Evolutionary conservation across 2,329 filamentous ascomycete genomes (phyloP).

Genomic region (Pyrenophora graminea): DNA sequence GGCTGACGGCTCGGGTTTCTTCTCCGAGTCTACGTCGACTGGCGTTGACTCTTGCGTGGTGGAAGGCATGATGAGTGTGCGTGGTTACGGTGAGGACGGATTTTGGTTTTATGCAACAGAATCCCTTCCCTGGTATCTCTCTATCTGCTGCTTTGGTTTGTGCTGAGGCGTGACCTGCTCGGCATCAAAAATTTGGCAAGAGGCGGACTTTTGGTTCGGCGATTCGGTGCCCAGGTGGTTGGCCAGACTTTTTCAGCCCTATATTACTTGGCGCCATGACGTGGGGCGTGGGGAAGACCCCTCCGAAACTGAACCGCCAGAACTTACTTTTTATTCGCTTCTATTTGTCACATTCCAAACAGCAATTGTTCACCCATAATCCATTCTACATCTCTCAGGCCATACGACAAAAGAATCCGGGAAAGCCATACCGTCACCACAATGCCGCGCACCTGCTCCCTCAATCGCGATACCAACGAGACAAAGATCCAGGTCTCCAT

Average conservation of each 20-base stretch:
- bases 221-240: conserved; percentile 19
- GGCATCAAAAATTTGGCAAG: conserved; percentile 34
- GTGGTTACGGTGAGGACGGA: neutral
- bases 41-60: conserved; percentile 25
- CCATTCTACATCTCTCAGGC: neutral
- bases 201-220: conserved; percentile 24
- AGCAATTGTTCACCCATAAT: neutral
- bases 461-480: conserved; percentile 94
- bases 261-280: conserved; percentile 30
- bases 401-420: neutral
- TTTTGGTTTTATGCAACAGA: too few relatives aligned
- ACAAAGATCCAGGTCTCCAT: conserved; percentile 93
- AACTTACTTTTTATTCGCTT: conserved; percentile 32
- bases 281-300: conserved; percentile 28
- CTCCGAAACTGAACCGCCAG: conserved; percentile 14
- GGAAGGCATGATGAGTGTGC: conserved; percentile 23
- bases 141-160: neutral
- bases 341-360: neutral
- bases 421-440: conserved; percentile 14
- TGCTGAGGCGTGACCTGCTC: conserved; percentile 21
- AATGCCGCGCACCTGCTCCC: conserved; percentile 68
- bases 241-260: conserved; percentile 35
- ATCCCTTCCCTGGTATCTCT: too few relatives aligned
- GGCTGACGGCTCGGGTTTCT: conserved; percentile 36
- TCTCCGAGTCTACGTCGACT: conserved; percentile 30